A percentile compares a stretch with the other conserved stretches of the same genome.
These are phyloP conservation scores for Nevesoporus exiguus DNA, from an alignment of 768 basidiomycete genomes.

Conservation along the genomic window DNA sequence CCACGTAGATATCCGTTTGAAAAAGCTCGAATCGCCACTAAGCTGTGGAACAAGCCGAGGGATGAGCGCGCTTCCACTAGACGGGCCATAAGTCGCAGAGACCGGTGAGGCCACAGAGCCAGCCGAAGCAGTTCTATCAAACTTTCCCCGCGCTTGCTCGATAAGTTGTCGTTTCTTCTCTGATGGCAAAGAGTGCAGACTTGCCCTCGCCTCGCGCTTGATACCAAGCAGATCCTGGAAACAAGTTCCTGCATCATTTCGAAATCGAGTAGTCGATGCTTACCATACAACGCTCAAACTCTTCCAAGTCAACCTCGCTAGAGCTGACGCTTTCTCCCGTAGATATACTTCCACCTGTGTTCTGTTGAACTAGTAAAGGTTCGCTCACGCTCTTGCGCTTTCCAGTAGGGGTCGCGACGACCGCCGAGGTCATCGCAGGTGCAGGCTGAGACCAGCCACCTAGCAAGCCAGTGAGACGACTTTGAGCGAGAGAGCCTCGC, in stretches of 20 bases:
- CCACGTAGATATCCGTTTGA: constrained; percentile 72
- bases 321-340: constrained; percentile 27
- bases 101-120: constrained; percentile 31
- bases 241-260: constrained; percentile 4
- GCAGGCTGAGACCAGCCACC: constrained; percentile 59
- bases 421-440: constrained; percentile 34
- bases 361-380: constrained; percentile 55
- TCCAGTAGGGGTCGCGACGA: constrained; percentile 30
- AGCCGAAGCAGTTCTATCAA: constrained; percentile 31
- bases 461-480: constrained; percentile 62
- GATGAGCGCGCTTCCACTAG: constrained; percentile 51
- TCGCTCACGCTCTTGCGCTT: constrained; percentile 69
- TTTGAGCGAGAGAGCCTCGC: constrained; percentile 53
- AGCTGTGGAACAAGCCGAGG: constrained; percentile 70
- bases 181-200: constrained; percentile 56
- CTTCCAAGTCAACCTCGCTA: constrained; percentile 37
- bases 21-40: constrained; percentile 65
- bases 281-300: constrained; percentile 73
- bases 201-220: constrained; percentile 63
- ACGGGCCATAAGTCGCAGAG: constrained; percentile 56
- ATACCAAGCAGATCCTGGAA: constrained; percentile 69
- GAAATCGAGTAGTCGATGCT: constrained; percentile 14
- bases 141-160: constrained; percentile 44
- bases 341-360: constrained; percentile 33
- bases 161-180: constrained; percentile 69